phyloP scores from a whole-genome alignment of 331 rosid species.

The Pyrus hybrid region DNA sequence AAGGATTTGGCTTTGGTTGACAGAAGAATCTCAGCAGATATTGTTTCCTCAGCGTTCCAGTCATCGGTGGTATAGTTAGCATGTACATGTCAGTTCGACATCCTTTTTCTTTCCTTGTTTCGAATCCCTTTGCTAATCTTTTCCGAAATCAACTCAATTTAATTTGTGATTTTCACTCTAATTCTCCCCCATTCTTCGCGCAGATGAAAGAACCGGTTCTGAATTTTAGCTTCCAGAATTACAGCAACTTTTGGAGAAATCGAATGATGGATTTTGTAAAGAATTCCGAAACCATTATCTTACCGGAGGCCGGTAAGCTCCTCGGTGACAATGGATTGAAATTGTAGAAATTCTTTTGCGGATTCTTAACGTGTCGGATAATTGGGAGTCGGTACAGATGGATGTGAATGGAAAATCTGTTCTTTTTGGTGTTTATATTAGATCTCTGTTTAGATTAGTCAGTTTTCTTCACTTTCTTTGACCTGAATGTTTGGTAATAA shows the following conservation, averaged over 20 bases:
- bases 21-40: not conserved
- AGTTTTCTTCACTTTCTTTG: not conserved
- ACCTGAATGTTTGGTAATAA: constrained; percentile 9
- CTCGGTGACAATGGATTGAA: constrained; percentile 20
- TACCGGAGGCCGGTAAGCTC: constrained; percentile 8
- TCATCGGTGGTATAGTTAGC: constrained; percentile 31
- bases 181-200: not conserved
- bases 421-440: not conserved
- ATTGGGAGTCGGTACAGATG: constrained; percentile 17
- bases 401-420: not conserved
- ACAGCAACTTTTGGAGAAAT: not conserved
- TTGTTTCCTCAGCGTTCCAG: constrained; percentile 20
- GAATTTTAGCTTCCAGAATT: not conserved
- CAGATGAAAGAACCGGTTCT: not conserved
- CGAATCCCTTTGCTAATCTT: not conserved
- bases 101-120: constrained; percentile 4
- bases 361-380: constrained; percentile 5
- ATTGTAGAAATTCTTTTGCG: not conserved
- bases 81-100: constrained; percentile 40
- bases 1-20: constrained; percentile 98
- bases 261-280: not conserved
- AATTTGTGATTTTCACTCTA: not conserved
- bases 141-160: not conserved
- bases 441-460: constrained; percentile 1
- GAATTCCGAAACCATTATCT: not conserved